Evolutionary conservation across 495 filamentous ascomycete species (phyloP), one percentile per base, ranked within the genome.

Genomic region (Aspergillus avenaceus): DNA sequence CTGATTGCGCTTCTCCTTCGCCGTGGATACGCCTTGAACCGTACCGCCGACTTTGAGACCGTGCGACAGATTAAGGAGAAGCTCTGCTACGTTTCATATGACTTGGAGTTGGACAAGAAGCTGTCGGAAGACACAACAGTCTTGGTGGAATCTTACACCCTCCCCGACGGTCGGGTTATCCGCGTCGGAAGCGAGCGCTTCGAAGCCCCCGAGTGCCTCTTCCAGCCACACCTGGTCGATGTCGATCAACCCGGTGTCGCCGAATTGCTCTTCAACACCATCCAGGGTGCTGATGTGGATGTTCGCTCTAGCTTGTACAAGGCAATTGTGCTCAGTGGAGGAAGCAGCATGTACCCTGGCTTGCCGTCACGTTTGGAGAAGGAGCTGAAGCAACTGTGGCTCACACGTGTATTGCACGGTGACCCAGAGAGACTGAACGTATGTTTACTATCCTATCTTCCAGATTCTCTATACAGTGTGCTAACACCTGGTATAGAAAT

Each of bases 11-110:
- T 99, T 25, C 88, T 99, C 22, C 84, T 97, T 48, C 90, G 93
- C 56, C 83, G 95, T 50, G 93, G 93, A 9, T 99, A 99, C 69
- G 93, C 93, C 18, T 79, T 99, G 42, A 99, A 99, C 82, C 82
- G 93, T 60, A 99, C 93, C 8, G 93, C 93, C 63, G 93, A 99
- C 66, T 99, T 99, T 67, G 93, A 99, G 74, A 99, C 93, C 23
- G 93, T 97, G 32, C 90, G 93, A 37, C 92, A 96, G 69, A 97
- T 99, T 72, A 99, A 99, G 75, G 93, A 99, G 77, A 97, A 97
- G 82, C 86, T 99, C 27, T 97, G 92, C 77, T 99, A 99, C 71
- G 91, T 99, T 50, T 96, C 91, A 4, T 99, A 97, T 75, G 95
- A 99, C 68, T 80, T 99, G 46, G 90, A 93, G 72, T 78, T 97